Conservation (phyloP, 164 flowering plant species). For the Stephania cephalantha region DNA sequence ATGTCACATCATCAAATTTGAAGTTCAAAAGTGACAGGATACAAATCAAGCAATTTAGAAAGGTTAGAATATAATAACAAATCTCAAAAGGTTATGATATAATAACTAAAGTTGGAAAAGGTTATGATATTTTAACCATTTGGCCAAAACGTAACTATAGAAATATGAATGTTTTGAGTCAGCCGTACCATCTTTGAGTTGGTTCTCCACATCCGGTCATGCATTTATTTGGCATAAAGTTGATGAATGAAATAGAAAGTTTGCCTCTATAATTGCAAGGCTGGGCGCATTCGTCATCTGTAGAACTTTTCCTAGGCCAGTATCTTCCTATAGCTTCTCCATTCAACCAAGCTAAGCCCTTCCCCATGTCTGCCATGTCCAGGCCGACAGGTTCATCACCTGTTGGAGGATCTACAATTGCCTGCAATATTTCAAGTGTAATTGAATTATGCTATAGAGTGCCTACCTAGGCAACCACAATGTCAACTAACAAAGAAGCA, state of each 20-base stretch:
- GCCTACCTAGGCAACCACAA: not conserved
- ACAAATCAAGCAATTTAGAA: too few species aligned
- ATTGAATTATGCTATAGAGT: not conserved
- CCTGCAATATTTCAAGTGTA: constrained; percentile 34
- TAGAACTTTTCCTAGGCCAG: constrained; percentile 71
- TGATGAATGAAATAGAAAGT: not conserved
- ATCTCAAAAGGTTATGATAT: too few species aligned
- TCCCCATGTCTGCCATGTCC: constrained; percentile 96
- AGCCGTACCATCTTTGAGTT: constrained; percentile 83
- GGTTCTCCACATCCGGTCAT: constrained; percentile 89
- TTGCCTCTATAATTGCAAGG: constrained; percentile 89
- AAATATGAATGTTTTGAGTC: not conserved
- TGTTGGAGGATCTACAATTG: constrained; percentile 64
- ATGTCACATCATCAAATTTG: too few species aligned
- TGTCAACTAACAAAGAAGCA: not conserved
- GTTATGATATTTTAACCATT: too few species aligned
- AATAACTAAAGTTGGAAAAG: too few species aligned
- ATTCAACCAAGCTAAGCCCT: constrained; percentile 95
- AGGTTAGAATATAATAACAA: too few species aligned
- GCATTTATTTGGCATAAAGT: constrained; percentile 78
- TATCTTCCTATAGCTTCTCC: constrained; percentile 97
- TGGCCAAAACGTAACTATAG: not conserved
- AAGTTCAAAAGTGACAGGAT: too few species aligned
- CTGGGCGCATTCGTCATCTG: constrained; percentile 47
- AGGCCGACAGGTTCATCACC: constrained; percentile 93